Base-by-base conservation (phyloP, 176 grass and related monocot genomes). In the sorghum (Sorghum bicolor) region DNA sequence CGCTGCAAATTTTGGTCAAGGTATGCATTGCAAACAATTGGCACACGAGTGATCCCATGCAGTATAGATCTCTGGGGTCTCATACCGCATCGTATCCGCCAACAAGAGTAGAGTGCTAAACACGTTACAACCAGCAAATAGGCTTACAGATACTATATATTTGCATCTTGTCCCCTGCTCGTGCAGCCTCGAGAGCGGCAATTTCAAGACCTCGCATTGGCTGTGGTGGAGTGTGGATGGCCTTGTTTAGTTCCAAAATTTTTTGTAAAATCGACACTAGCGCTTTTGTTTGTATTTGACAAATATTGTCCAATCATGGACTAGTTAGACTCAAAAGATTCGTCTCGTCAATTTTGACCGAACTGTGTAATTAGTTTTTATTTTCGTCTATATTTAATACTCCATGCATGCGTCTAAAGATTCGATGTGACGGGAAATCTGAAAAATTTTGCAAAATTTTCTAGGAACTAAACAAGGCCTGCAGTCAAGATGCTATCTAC, bases 91-190 rank as follows among this genome's bases (percentile, higher is more conserved):
- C 41, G 62, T 80, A n/a, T 67, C 40, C 6, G 22, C 28, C 41
- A 66, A 80, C 41, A 50, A 33, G 62, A 10, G 2, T 67, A 5
- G 33, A 80, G 44, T 68, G 64, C 31, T 67, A 6, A 16, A 9
- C 63, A 80, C 64, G 63, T 68, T 80, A 80, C 75, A 52, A 26
- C 36, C 22, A 63, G 4, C 62, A 47, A 34, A n/a, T 80, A 67
- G 62, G 32, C 61, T 26, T 12, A 62, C 43, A 66, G 22, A 64
- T 8, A n/a, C n/a, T n/a, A n/a, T n/a, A n/a, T n/a, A n/a, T 22
- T 64, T 14, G 19, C 32, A 61, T 32, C 16, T 22, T 30, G 30
- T 22, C 73, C 30, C 28, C 47, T 57, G 29, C 19, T 50, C 48
- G 12, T 34, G 40, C 19, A 32, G 19, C 32, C 41, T 67, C 63